Conservation (phyloP, 768 basidiomycete species). For the Podaxis sp. region DNA sequence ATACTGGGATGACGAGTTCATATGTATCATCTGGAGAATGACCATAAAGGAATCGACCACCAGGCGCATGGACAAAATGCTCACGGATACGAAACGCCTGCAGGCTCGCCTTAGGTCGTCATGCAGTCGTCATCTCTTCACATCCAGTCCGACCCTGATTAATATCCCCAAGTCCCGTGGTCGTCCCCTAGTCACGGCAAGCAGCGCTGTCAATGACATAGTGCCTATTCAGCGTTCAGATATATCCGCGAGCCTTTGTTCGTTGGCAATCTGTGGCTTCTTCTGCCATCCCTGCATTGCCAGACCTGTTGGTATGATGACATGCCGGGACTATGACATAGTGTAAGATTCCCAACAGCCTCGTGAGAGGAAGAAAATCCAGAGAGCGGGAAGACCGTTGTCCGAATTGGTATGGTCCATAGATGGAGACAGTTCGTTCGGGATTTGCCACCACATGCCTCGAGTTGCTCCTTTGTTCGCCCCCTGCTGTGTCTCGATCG, state of each 20-base stretch:
- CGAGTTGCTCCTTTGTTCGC: background rate
- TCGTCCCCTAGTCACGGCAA: background rate
- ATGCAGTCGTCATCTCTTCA: background rate
- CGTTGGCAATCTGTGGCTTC: background rate
- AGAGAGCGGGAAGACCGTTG: background rate
- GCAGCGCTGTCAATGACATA: background rate
- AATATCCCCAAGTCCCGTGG: background rate
- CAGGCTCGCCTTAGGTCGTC: background rate
- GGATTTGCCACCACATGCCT: background rate
- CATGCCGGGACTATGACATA: background rate
- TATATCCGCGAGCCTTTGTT: constrained; percentile 6
- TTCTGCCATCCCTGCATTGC: background rate
- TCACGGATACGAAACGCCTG: background rate
- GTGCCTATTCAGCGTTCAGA: background rate
- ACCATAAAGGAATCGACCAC: background rate
- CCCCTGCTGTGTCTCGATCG: background rate
- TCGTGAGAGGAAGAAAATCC: background rate
- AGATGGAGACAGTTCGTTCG: background rate
- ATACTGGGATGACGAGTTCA: background rate
- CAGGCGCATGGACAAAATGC: background rate
- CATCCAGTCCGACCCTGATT: constrained; percentile 4
- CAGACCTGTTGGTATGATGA: background rate
- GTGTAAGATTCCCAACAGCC: background rate
- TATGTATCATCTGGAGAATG: background rate
- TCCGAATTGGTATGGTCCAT: background rate